Evolutionary conservation across 139 green algal genomes (phyloP).

Genomic region (Chlorella sp.): DNA sequence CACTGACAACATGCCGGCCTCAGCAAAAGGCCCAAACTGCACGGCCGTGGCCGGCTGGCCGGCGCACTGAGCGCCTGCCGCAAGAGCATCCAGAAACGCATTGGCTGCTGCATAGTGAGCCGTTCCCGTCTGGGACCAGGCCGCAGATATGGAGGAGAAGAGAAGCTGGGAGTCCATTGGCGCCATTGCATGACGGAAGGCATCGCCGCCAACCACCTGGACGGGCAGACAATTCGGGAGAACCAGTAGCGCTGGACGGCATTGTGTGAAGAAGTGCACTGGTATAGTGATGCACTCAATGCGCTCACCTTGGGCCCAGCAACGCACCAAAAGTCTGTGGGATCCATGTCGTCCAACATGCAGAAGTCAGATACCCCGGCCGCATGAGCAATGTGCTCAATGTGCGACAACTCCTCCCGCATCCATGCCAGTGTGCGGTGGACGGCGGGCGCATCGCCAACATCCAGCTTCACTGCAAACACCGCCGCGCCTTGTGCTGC

Average conservation of each 20-base stretch:
- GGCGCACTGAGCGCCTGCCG: neutral
- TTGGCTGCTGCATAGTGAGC: constrained; percentile 77
- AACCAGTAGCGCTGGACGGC: too few relatives aligned
- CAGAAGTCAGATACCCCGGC: constrained; percentile 37
- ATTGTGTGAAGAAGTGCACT: neutral
- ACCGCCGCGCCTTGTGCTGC: neutral
- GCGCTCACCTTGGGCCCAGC: constrained; percentile 16
- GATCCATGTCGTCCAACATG: constrained; percentile 20
- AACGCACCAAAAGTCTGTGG: neutral
- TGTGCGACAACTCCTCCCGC: constrained; percentile 25
- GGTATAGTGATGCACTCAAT: neutral
- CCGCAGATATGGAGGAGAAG: constrained; percentile 42
- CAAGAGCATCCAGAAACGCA: constrained; percentile 58
- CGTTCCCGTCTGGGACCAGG: constrained; percentile 40
- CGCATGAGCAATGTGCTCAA: constrained; percentile 39
- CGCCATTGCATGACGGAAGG: neutral
- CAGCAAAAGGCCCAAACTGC: constrained; percentile 41
- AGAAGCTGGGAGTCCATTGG: neutral
- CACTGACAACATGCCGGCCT: constrained; percentile 41
- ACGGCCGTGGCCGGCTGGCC: constrained; percentile 23
- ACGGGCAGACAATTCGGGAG: too few relatives aligned
- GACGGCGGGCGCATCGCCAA: neutral
- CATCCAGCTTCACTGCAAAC: constrained; percentile 25
- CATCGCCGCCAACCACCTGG: constrained; percentile 7
- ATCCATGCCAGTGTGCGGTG: constrained; percentile 5